phyloP scores from a whole-genome alignment of 2,329 filamentous ascomycete genomes.

The Penicillium aurantiogriseum region DNA sequence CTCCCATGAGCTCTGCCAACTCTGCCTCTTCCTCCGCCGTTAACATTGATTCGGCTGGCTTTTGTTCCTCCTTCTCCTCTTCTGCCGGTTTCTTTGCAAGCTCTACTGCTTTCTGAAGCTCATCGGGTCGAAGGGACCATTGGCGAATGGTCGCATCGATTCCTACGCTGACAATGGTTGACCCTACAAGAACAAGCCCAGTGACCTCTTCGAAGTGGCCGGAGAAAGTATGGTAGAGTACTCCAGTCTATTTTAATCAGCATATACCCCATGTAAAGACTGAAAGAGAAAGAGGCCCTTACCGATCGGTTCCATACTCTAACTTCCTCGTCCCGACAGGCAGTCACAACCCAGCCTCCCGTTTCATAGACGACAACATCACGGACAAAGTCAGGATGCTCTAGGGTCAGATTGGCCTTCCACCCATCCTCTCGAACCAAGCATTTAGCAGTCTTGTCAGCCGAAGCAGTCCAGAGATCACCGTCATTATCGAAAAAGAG shows the following conservation, averaged over 20 bases:
- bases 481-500: constrained; percentile 69
- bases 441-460: constrained; percentile 83
- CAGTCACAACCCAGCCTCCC: constrained; percentile 78
- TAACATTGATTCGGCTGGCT: constrained; percentile 55
- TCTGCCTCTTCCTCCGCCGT: constrained; percentile 92
- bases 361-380: constrained; percentile 69
- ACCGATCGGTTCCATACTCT: constrained; percentile 76
- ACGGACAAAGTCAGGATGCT: constrained; percentile 86
- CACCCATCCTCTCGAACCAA: constrained; percentile 68
- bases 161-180: constrained; percentile 70
- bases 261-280: neutral
- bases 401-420: constrained; percentile 67
- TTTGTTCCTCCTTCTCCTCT: constrained; percentile 46
- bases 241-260: constrained; percentile 57
- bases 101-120: constrained; percentile 58
- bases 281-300: constrained; percentile 17
- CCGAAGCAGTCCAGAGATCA: constrained; percentile 89
- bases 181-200: constrained; percentile 64
- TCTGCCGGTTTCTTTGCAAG: constrained; percentile 47
- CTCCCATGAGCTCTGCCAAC: constrained; percentile 84
- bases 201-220: constrained; percentile 96
- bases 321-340: constrained; percentile 85
- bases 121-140: constrained; percentile 70
- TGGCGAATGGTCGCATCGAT: constrained; percentile 86
- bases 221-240: constrained; percentile 68